Conservation (phyloP, 2,329 filamentous ascomycete genomes). For the Fusarium brevicatenulatum region DNA sequence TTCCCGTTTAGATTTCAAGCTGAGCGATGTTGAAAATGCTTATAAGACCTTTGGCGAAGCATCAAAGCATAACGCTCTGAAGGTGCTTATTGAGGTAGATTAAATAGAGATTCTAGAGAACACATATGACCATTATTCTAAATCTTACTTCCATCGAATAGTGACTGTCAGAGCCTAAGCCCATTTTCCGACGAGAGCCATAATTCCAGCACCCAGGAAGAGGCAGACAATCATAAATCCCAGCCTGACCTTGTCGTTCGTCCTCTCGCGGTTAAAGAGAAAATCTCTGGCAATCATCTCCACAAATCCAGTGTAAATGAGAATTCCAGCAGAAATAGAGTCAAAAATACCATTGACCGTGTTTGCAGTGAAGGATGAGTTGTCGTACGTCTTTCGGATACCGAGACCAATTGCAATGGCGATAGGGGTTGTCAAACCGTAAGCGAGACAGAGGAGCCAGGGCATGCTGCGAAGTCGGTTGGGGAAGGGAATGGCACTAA, state of each 20-base stretch:
- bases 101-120: not conserved
- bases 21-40: constrained; percentile 34
- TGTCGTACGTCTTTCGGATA: not conserved
- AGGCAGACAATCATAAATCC: not conserved
- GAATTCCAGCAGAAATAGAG: not conserved
- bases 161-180: not conserved
- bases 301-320: not conserved
- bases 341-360: not conserved
- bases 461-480: not conserved
- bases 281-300: not conserved
- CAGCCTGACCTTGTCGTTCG: not conserved
- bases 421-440: not conserved
- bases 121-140: rapidly evolving
- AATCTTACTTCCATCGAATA: too few relatives aligned
- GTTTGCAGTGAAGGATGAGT: not conserved
- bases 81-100: constrained; percentile 35
- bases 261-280: not conserved
- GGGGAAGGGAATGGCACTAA: not conserved
- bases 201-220: not conserved
- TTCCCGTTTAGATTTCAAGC: constrained; percentile 16
- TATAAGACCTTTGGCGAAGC: constrained; percentile 35
- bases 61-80: constrained; percentile 30
- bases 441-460: not conserved
- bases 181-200: not conserved
- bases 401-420: not conserved